Evolutionary conservation across 1,139 yeast species (phyloP).

Genomic region (Pneumocystis sp.): DNA sequence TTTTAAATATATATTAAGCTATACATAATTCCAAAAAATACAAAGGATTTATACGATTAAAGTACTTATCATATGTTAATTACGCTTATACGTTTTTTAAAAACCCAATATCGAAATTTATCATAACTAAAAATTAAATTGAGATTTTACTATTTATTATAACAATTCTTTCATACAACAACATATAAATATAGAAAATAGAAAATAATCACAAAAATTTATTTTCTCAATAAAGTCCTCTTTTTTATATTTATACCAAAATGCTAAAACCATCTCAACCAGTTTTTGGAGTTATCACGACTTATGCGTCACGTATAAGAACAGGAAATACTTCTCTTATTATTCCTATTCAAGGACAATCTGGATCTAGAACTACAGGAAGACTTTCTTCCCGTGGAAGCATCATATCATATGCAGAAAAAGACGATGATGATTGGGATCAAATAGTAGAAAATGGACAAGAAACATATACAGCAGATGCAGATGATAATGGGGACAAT

Average conservation of each 20-base stretch:
- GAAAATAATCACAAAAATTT: neutral
- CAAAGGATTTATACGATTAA: too few species aligned
- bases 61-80: too few species aligned
- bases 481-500: conserved; percentile 1
- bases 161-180: neutral
- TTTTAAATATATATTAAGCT: too few species aligned
- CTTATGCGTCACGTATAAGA: conserved; percentile 17
- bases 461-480: neutral
- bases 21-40: too few species aligned
- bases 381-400: conserved; percentile 13
- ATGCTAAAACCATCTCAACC: neutral
- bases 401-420: conserved; percentile 12
- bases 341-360: conserved; percentile 14
- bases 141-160: neutral
- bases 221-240: neutral
- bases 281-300: conserved; percentile 9
- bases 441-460: neutral
- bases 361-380: conserved; percentile 10
- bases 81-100: too few species aligned
- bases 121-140: neutral
- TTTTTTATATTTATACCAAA: neutral
- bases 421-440: conserved; percentile 12
- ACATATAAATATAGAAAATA: neutral
- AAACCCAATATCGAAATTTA: neutral
- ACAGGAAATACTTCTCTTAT: conserved; percentile 17